Evolutionary conservation across 2,329 filamentous ascomycete species (phyloP), one percentile per base, ranked within the genome.

Genomic region (Clonostachys solani): DNA sequence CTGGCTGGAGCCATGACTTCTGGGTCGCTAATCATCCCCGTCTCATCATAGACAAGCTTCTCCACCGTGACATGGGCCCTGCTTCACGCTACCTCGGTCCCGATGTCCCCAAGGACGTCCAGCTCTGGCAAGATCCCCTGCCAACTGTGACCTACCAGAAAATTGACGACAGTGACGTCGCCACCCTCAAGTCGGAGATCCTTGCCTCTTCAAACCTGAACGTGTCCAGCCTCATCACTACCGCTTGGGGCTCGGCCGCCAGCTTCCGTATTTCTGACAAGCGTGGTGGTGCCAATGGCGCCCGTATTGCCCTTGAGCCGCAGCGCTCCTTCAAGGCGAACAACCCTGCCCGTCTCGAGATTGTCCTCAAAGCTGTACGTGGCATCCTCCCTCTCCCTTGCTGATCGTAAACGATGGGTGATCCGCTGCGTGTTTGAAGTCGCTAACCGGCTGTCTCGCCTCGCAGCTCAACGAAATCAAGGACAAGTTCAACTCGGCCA

Each of bases 221-320:
- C 15, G 68, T 77, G 6, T 72, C 74, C 48, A 81, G 82, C 66
- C 72, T 91, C 49, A 77, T 91, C 46, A 74, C 76, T 10, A 77
- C 78, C 12, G 85, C 86, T 19, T 89, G 83, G 81, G 81, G 81
- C 2, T 81, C 86, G 0, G 84, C 85, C 19, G 84, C 85, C 3
- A 84, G 83, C 33, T 89, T 85, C 81, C 85, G 86, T 50, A 78
- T 82, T 55, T 78, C 81, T 55, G 87, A 92, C 74, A 91, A 91
- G 81, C 87, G 87, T 54, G 87, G 87, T 56, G 87, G 87, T 60
- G 87, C 87, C 68, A 92, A 92, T 59, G 87, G 87, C 57, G 87
- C 81, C 13, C 87, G 87, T 56, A 89, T 92, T 58, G 83, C 85
- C 34, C 84, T 92, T 12, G 72, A 77, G 51, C 87, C 87, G 18